Conservation (phyloP, 345 rosid genomes). For the Eucalyptus albens region DNA sequence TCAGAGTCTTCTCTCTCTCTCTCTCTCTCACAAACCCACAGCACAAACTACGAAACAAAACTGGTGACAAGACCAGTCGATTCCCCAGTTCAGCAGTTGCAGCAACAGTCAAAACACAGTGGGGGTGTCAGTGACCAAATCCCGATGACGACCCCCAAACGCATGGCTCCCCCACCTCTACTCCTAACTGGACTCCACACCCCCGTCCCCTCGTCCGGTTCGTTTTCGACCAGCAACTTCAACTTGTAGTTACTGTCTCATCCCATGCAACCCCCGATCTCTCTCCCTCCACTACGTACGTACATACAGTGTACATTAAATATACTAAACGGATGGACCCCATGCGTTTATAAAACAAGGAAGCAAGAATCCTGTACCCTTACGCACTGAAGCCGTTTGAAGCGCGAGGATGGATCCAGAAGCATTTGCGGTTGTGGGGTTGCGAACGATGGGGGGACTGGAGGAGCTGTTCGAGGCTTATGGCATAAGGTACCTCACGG, state of each 20-base stretch:
- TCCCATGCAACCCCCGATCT: not conserved
- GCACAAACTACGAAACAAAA: not conserved
- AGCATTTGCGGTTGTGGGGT: conserved; percentile 53
- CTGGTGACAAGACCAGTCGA: not conserved
- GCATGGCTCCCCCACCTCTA: not conserved
- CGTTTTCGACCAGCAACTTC: not conserved
- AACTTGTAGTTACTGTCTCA: not conserved
- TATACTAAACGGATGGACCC: not conserved
- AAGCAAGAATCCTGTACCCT: not conserved
- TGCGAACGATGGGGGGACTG: conserved; percentile 32
- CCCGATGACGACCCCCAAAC: not conserved
- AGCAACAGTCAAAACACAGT: not conserved
- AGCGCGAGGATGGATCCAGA: conserved; percentile 55
- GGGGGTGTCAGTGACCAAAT: not conserved
- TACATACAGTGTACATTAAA: not conserved
- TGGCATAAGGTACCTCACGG: conserved; percentile 77
- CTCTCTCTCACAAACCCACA: not conserved
- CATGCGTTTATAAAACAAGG: not conserved
- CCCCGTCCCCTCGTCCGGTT: not conserved
- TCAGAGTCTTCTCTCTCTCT: not conserved
- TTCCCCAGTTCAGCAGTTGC: not conserved
- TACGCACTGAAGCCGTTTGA: not conserved
- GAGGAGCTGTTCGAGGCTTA: conserved; percentile 78
- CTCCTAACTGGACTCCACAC: not conserved
- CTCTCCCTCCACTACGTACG: not conserved